Conservation (phyloP, 805 yeast species). For the Candida wancherniae region DNA sequence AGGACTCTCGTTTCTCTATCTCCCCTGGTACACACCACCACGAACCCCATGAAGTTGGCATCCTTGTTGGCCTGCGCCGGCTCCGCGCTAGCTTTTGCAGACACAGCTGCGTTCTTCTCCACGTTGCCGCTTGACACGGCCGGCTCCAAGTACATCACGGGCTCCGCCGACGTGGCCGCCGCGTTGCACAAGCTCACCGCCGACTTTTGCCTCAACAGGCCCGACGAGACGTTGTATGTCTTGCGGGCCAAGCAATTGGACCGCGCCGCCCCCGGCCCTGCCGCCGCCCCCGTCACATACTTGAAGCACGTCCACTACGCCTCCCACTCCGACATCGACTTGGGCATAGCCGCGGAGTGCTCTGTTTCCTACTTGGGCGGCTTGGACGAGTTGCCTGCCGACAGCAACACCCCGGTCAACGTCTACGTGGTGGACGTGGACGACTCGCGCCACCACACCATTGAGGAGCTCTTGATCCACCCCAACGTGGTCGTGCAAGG, state of each 20-base stretch:
- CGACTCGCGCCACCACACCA: constrained; percentile 15
- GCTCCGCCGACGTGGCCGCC: constrained; percentile 16
- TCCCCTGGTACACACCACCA: constrained; percentile 1
- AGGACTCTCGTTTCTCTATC: not conserved
- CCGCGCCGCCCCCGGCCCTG: constrained; percentile 2
- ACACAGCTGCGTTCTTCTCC: constrained; percentile 17
- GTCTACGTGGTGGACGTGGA: constrained; percentile 24
- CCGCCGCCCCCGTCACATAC: constrained; percentile 5
- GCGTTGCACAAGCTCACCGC: constrained; percentile 17
- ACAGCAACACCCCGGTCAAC: constrained; percentile 5
- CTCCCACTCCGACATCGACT: constrained; percentile 13
- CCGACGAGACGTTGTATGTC: constrained; percentile 18
- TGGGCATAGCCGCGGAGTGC: constrained; percentile 10
- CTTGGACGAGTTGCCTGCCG: constrained; percentile 3
- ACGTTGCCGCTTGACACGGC: constrained; percentile 5
- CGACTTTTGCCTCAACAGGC: constrained; percentile 15
- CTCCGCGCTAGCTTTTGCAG: constrained; percentile 15
- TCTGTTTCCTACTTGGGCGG: constrained; percentile 11
- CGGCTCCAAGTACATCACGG: constrained; percentile 20
- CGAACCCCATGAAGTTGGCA: constrained; percentile 11
- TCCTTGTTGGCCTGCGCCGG: constrained; percentile 14
- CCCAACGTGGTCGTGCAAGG: constrained; percentile 24
- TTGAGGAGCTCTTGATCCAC: constrained; percentile 18
- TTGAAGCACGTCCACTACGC: constrained; percentile 15
- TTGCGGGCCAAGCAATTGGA: constrained; percentile 24